Evolutionary conservation across 2,329 filamentous ascomycete species (phyloP).

Genomic region (Lasiodiplodia gonubiensis): DNA sequence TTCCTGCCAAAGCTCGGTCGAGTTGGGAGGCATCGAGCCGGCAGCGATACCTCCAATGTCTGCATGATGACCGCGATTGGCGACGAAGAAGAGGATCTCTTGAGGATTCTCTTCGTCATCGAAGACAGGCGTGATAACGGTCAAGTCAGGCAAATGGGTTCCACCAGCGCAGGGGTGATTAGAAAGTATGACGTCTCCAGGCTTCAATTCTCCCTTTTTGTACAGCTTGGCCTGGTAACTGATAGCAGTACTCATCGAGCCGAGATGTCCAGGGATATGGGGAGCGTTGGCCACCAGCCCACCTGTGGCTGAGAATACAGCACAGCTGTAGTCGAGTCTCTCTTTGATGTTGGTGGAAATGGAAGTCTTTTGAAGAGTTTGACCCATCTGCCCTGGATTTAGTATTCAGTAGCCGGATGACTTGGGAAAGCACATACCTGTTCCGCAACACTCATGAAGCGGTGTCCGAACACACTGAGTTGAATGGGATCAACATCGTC

Average conservation of each 20-base stretch:
- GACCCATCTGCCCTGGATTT: slow-evolving; percentile 33
- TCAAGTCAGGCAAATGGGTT: slow-evolving; percentile 40
- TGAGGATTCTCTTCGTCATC: slow-evolving; percentile 31
- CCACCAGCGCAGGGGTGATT: slow-evolving; percentile 40
- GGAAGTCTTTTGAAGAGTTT: slow-evolving; percentile 35
- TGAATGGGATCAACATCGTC: slow-evolving; percentile 32
- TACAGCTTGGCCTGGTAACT: slow-evolving; percentile 36
- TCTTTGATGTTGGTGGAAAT: slow-evolving; percentile 39
- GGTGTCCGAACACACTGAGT: slow-evolving; percentile 34
- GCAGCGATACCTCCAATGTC: slow-evolving; percentile 40
- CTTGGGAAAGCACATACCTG: slow-evolving; percentile 9
- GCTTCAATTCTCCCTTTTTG: slow-evolving; percentile 33
- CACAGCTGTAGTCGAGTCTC: slow-evolving; percentile 38
- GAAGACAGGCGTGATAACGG: slow-evolving; percentile 39
- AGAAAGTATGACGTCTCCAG: slow-evolving; percentile 38
- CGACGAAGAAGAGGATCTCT: slow-evolving; percentile 38
- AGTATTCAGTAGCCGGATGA: neutral
- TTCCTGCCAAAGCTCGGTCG: slow-evolving; percentile 55
- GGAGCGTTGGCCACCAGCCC: slow-evolving; percentile 38
- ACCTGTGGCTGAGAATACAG: slow-evolving; percentile 35
- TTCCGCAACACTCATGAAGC: slow-evolving; percentile 39
- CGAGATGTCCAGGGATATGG: slow-evolving; percentile 38
- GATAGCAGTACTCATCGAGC: slow-evolving; percentile 37
- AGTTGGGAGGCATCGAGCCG: slow-evolving; percentile 47
- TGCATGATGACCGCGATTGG: slow-evolving; percentile 39